Conservation (phyloP, 2,329 filamentous ascomycete species). For the Alternaria ventricosa region DNA sequence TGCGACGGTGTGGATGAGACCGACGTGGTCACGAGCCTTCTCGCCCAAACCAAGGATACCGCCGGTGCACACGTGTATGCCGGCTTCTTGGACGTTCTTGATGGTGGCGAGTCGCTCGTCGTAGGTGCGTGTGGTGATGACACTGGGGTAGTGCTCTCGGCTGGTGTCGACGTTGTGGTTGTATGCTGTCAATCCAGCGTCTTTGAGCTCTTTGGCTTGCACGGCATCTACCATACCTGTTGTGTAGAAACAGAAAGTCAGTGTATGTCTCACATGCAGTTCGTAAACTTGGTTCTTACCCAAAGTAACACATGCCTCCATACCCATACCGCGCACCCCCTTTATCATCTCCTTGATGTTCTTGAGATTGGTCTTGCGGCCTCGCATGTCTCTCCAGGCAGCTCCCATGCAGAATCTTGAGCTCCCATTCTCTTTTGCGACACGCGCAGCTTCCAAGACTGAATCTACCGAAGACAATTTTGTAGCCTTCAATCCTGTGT, state of each 20-base stretch:
- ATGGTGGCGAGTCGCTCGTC: constrained; percentile 86
- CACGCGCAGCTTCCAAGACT: constrained; percentile 77
- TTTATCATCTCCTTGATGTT: constrained; percentile 88
- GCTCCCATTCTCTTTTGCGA: constrained; percentile 82
- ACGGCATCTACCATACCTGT: constrained; percentile 59
- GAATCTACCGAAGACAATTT: constrained; percentile 81
- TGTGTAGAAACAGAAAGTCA: not conserved
- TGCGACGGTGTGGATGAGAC: constrained; percentile 80
- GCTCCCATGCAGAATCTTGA: constrained; percentile 96
- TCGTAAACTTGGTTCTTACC: constrained; percentile 76
- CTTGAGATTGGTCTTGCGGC: constrained; percentile 80
- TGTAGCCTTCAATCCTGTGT: constrained; percentile 77
- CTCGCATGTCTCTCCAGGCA: constrained; percentile 92
- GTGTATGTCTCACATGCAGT: not conserved
- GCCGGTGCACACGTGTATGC: constrained; percentile 88
- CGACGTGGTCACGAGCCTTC: constrained; percentile 77
- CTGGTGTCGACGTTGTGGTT: constrained; percentile 95
- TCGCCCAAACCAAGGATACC: constrained; percentile 89
- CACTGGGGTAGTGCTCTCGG: constrained; percentile 83
- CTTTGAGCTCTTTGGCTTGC: constrained; percentile 83
- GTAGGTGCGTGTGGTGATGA: constrained; percentile 86
- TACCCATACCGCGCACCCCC: constrained; percentile 79
- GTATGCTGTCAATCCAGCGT: constrained; percentile 85
- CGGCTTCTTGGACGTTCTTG: constrained; percentile 79
- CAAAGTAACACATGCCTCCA: constrained; percentile 93